Evolutionary conservation across 2,329 filamentous ascomycete genomes (phyloP).

Genomic region (Aureobasidium subglaciale): DNA sequence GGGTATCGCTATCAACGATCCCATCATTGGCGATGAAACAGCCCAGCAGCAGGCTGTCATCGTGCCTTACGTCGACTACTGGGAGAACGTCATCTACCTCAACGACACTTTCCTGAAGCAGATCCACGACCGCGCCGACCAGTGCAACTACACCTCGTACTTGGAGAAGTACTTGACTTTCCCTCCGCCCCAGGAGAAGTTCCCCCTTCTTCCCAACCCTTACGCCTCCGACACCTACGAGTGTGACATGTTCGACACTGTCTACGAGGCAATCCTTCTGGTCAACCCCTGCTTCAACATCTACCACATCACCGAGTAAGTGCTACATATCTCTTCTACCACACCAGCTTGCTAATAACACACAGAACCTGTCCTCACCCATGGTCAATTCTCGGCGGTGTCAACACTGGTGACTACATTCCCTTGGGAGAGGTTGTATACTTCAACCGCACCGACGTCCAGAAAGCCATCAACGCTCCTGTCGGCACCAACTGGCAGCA

Average conservation of each 20-base stretch:
- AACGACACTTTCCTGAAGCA: conserved; percentile 17
- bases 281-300: conserved; percentile 30
- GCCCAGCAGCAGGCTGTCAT: conserved; percentile 15
- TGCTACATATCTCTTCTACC: background rate
- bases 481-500: conserved; percentile 20
- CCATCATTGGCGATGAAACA: conserved; percentile 35
- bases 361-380: conserved; percentile 13
- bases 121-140: conserved; percentile 30
- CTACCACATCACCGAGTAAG: conserved; percentile 25
- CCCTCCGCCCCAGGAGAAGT: conserved; percentile 25
- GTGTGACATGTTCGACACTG: conserved; percentile 28
- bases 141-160: conserved; percentile 40
- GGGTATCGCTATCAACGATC: conserved; percentile 29
- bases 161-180: conserved; percentile 36
- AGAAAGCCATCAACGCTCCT: conserved; percentile 33
- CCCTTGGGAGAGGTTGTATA: conserved; percentile 20
- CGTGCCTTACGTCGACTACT: conserved; percentile 14
- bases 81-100: conserved; percentile 16
- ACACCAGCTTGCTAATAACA: background rate
- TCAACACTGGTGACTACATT: conserved; percentile 18
- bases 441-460: conserved; percentile 33
- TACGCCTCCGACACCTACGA: conserved; percentile 19
- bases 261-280: conserved; percentile 25
- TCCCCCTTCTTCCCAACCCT: conserved; percentile 26
- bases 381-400: conserved; percentile 17